phyloP scores from a whole-genome alignment of 2,329 filamentous ascomycete species.

The Chaetomiaceae sp. region DNA sequence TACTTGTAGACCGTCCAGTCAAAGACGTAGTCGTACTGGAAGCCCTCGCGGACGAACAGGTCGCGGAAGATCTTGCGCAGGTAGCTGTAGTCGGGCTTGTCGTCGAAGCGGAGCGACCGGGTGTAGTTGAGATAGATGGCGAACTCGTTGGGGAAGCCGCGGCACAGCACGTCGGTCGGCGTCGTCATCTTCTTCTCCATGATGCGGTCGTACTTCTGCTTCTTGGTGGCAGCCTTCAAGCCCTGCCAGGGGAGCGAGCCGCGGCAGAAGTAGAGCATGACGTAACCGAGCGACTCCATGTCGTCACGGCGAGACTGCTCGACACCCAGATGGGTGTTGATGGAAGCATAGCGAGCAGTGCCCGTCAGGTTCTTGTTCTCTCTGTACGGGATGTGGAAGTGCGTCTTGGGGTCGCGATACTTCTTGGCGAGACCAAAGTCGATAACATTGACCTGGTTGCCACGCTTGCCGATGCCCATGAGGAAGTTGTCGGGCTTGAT shows the following conservation, averaged over 20 bases:
- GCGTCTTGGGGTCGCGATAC: slow-evolving; percentile 98
- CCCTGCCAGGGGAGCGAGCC: slow-evolving; percentile 98
- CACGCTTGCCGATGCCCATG: slow-evolving; percentile 98
- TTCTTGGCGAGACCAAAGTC: slow-evolving; percentile 99
- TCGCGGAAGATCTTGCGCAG: slow-evolving; percentile 99
- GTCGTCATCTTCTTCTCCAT: slow-evolving; percentile 99
- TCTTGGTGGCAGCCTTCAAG: slow-evolving; percentile 96
- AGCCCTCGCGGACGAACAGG: slow-evolving; percentile 96
- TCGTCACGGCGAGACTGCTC: slow-evolving; percentile 98
- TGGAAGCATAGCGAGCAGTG: slow-evolving; percentile 95
- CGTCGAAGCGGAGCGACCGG: slow-evolving; percentile 94
- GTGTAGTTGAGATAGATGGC: slow-evolving; percentile 99
- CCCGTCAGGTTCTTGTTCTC: slow-evolving; percentile 99
- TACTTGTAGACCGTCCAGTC: slow-evolving; percentile 99
- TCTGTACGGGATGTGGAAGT: slow-evolving; percentile 99
- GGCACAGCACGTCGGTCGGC: slow-evolving; percentile 95
- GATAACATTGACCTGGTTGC: slow-evolving; percentile 99
- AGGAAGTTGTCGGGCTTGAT: slow-evolving; percentile 99
- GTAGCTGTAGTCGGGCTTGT: slow-evolving; percentile 99
- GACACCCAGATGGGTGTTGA: slow-evolving; percentile 97
- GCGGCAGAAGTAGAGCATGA: slow-evolving; percentile 99
- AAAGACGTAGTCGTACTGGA: slow-evolving; percentile 99
- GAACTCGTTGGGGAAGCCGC: slow-evolving; percentile 98
- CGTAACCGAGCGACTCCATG: slow-evolving; percentile 98
- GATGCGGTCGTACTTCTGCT: slow-evolving; percentile 99